A percentile compares a stretch with the other conserved stretches of the same genome.
Conservation (phyloP, 2,329 filamentous ascomycete species). For the Nemania sp. region DNA sequence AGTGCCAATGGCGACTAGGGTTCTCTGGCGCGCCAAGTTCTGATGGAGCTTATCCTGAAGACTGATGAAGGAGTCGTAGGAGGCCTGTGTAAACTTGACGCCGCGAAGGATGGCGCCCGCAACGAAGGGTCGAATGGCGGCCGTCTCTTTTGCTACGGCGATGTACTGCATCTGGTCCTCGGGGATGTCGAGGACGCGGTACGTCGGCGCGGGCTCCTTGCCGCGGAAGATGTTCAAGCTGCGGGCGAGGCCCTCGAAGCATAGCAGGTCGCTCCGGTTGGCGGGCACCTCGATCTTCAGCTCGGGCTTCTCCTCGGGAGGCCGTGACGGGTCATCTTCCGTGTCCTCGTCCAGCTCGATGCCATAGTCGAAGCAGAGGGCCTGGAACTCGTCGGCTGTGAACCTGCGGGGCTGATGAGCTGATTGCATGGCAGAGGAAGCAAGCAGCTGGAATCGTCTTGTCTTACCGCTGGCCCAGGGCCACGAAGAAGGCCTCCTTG, state of each 20-base stretch:
- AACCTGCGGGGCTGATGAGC: constrained; percentile 57
- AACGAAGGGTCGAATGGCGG: constrained; percentile 81
- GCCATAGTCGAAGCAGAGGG: constrained; percentile 97
- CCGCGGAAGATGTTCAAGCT: constrained; percentile 62
- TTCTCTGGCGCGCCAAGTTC: constrained; percentile 90
- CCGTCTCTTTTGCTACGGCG: constrained; percentile 75
- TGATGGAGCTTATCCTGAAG: constrained; percentile 98
- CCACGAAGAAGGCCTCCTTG: constrained; percentile 94
- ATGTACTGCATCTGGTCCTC: constrained; percentile 78
- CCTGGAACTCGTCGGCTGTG: constrained; percentile 93
- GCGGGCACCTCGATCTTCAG: constrained; percentile 30
- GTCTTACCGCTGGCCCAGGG: constrained; percentile 79
- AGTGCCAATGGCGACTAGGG: constrained; percentile 94
- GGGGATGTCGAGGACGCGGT: constrained; percentile 72
- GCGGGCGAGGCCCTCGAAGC: constrained; percentile 30
- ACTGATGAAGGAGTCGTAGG: constrained; percentile 96
- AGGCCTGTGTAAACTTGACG: constrained; percentile 86
- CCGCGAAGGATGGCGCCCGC: constrained; percentile 88
- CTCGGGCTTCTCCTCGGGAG: constrained; percentile 26
- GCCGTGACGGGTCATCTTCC: constrained; percentile 64
- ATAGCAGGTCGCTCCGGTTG: constrained; percentile 29
- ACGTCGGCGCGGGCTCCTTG: constrained; percentile 76
- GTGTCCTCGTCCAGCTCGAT: constrained; percentile 98
- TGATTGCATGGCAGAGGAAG: constrained; percentile 24
- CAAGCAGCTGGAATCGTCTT: constrained; percentile 23